These are phyloP conservation scores for Globisporangium uncinulatum DNA, from an alignment of 352 stramenopile species.

Conservation along the genomic window DNA sequence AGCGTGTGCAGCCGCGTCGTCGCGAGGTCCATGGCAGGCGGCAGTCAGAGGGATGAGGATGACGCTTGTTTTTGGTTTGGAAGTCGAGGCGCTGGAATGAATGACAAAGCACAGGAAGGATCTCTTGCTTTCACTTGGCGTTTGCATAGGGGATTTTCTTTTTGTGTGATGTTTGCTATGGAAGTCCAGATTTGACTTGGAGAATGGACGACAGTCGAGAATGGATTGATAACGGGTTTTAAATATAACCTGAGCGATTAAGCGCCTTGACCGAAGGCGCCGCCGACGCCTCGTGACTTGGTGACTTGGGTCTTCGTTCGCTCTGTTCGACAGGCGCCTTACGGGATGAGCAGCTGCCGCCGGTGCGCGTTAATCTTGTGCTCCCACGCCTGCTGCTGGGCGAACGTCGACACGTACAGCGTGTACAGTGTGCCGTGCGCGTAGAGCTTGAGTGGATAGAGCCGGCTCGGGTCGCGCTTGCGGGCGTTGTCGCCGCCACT, in stretches of 20 bases:
- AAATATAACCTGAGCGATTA: too few species aligned
- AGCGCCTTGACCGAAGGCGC: too few species aligned
- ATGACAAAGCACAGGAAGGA: too few species aligned
- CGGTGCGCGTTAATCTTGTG: slow-evolving; percentile 76
- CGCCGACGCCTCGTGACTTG: neutral
- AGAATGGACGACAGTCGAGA: too few species aligned
- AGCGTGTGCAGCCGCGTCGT: slow-evolving; percentile 37
- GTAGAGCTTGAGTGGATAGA: slow-evolving; percentile 76
- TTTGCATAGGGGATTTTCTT: too few species aligned
- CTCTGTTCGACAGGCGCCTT: slow-evolving; percentile 1
- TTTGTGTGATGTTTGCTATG: too few species aligned
- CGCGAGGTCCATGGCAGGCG: slow-evolving; percentile 27
- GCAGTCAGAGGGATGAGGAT: neutral
- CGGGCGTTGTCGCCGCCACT: slow-evolving; percentile 6
- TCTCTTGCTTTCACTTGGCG: too few species aligned
- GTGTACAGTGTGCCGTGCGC: slow-evolving; percentile 59
- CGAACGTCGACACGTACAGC: slow-evolving; percentile 69
- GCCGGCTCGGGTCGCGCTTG: slow-evolving; percentile 44
- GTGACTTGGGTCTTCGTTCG: too few species aligned
- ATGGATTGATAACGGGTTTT: too few species aligned
- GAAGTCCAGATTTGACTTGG: too few species aligned
- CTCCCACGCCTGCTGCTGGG: slow-evolving; percentile 75
- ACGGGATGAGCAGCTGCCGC: slow-evolving; percentile 69
- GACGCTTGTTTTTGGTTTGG: neutral
- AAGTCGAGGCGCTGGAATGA: too few species aligned